Base-by-base conservation (phyloP, 116 monocot genomes). In the Trichopus zeylanicus region DNA sequence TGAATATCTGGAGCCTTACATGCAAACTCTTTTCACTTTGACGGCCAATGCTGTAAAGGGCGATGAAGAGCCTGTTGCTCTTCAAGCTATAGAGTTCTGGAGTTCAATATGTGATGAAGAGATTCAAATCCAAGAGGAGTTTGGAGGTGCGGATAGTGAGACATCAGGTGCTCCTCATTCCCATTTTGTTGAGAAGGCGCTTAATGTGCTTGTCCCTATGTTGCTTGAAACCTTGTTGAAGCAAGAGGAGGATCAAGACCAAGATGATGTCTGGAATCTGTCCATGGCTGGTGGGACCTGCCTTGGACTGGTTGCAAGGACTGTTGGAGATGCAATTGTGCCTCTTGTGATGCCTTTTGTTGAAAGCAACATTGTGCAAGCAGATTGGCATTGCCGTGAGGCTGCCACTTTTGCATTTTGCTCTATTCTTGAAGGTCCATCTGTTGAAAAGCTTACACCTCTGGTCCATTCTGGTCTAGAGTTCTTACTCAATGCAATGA, bases 231-330 rank as follows among this genome's bases (percentile, higher is more conserved):
- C 77, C 6, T 42, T 82, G 35, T 62, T 77, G 7, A 82, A 77
- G 74, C 82, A 82, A 39, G 82, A 82, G 58, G 82, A 82, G 53
- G 82, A 82, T 60, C 82, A 82, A 49, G 82, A 77, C 59, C 73
- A 77, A 51, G 82, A 82, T 56, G 82, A 82, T 15, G 63, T 67
- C 0, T 82, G 82, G 82, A 82, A 82, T 55, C 26, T 82, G 33
- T 61, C 82, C 7, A 82, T 82, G 82, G 77, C 74, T 38, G 82
- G 82, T n/a, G 82, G 82, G 7, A 77, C 82, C 1, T 82, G 82
- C 48, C 54, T 82, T 52, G 77, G 77, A 32, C 65, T 80, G 48
- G 60, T 80, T 55, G 67, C 80, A 34, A 61, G 75, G 63, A 75
- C 75, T 25, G 80, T 80, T 47, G 80, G 80, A 42, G 80, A 80